Evolutionary conservation across 2,329 filamentous ascomycete genomes (phyloP), one percentile per base, ranked within the genome.

Genomic region (Penicillium sp.): DNA sequence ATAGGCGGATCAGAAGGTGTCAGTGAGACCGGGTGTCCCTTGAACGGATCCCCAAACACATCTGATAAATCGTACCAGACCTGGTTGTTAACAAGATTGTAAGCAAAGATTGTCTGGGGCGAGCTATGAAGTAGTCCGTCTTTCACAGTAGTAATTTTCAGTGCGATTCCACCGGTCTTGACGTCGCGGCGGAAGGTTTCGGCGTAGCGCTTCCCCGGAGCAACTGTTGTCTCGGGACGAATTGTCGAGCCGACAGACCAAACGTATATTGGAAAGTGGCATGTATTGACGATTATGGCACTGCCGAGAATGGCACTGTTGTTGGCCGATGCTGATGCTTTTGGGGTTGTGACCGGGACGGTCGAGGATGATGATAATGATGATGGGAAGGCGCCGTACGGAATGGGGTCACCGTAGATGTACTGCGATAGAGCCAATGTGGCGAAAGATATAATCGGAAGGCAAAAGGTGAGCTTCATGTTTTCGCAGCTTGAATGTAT

Each of bases 1-100:
- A 72, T 68, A 13, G 36, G 21, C 12, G 49, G 53, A 7, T 63
- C 60, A 9, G 64, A 51, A 6, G 65, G 63, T 5, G 42, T 5
- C 29, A 72, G 26, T 9, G 20, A 46, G 12, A 73, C 65, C 1
- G 42, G 27, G 10, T 59, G 43, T 10, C 69, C 69, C 7, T 50
- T 49, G 54, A 77, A 77, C 4, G 75, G 69, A 56, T 77, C 71
- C 7, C 75, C 75, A 61, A 74, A 72, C 15, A 77, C 72, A 66
- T 77, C 73, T 3, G 70, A 72, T 33, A 78, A 59, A 59, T 76
- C 74, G 52, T 76, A 78, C 64, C 72, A 75, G 41, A 77, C 65
- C 30, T 57, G 49, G 1, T 50, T 27, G 0, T 42, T 43, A 6
- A 50, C 39, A 17, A 75, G 60, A 27, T 68, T 75, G 58, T 77